These are phyloP conservation scores for Pythium brachiatum DNA, from an alignment of 352 stramenopile genomes.

Conservation along the genomic window DNA sequence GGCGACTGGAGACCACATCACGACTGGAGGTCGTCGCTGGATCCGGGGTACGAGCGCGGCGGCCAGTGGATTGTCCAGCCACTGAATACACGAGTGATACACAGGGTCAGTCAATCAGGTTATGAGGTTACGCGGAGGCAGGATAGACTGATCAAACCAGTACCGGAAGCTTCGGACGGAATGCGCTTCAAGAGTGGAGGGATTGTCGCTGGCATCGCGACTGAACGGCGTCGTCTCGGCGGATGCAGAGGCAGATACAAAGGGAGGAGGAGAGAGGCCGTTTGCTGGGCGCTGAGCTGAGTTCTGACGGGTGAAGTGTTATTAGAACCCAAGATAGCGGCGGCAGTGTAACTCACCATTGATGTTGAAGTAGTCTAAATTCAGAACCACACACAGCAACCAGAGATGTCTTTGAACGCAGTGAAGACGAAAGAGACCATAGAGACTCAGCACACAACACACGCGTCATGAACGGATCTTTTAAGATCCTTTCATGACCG, in stretches of 20 bases:
- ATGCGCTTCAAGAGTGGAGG: constrained; percentile 8
- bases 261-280: background rate
- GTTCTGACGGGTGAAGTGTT: background rate
- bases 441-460: too few species aligned
- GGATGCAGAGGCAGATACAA: background rate
- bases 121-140: background rate
- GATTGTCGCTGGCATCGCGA: constrained; percentile 3
- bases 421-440: too few species aligned
- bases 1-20: background rate
- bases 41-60: constrained; percentile 16
- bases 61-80: constrained; percentile 1
- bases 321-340: background rate
- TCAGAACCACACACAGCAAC: background rate
- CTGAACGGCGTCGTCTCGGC: background rate
- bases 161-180: constrained; percentile 12
- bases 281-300: background rate
- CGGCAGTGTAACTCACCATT: background rate
- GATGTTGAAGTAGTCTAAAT: background rate
- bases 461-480: too few species aligned
- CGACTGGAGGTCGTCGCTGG: background rate
- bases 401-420: too few species aligned
- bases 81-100: background rate
- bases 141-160: background rate
- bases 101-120: background rate
- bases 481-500: too few species aligned